phyloP scores from a whole-genome alignment of 305 asterid species.

The Fraxinus floribunda region DNA sequence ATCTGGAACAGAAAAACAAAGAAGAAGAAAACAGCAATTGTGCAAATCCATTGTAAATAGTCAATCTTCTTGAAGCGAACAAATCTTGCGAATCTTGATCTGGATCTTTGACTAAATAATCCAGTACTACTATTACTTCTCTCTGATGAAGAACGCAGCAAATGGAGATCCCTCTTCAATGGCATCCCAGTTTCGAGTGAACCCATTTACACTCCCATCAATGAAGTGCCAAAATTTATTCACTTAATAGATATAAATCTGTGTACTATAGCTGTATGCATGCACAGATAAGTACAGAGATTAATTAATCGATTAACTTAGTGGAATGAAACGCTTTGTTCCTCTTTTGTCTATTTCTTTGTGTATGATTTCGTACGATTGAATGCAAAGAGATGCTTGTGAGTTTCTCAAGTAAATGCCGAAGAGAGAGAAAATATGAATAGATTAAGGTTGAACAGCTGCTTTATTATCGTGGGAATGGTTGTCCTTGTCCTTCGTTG shows the following conservation, averaged over 20 bases:
- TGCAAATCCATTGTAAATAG: constrained; percentile 70
- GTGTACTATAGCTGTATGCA: constrained; percentile 24
- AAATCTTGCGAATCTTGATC: constrained; percentile 89
- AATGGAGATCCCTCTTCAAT: constrained; percentile 63
- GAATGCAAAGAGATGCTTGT: constrained; percentile 26
- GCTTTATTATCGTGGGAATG: constrained; percentile 27
- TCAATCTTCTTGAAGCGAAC: constrained; percentile 61
- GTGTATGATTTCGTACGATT: not conserved
- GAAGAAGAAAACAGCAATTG: constrained; percentile 70
- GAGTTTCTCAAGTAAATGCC: constrained; percentile 21
- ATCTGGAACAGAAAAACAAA: constrained; percentile 72
- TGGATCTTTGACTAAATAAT: constrained; percentile 49
- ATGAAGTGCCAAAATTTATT: constrained; percentile 18
- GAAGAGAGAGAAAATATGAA: not conserved
- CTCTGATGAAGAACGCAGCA: constrained; percentile 53
- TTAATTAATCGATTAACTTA: not conserved
- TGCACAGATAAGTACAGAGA: not conserved
- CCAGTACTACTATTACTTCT: constrained; percentile 28
- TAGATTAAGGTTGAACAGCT: constrained; percentile 15
- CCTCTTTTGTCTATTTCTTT: not conserved
- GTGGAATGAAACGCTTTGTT: not conserved
- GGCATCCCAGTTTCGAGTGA: constrained; percentile 71
- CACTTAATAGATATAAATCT: not conserved
- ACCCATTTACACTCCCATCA: constrained; percentile 85
- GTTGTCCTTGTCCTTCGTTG: constrained; percentile 21